Conservation (phyloP, 2,329 filamentous ascomycete genomes). For the Plenodomus tracheiphilus region DNA sequence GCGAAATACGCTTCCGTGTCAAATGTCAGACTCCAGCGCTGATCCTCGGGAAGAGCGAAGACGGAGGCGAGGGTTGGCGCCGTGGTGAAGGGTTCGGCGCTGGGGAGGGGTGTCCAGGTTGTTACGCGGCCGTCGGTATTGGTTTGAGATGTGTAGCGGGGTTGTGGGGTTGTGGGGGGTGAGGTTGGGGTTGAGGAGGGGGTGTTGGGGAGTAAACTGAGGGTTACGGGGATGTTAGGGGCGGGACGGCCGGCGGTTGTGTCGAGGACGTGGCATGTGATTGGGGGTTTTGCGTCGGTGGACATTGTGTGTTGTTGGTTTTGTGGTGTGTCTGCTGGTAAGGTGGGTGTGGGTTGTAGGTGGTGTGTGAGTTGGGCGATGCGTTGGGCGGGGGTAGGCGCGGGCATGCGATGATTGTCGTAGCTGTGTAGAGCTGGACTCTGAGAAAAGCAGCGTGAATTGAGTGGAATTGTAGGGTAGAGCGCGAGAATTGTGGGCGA, state of each 20-base stretch:
- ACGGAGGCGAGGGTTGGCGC: conserved; percentile 39
- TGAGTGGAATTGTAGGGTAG: too few relatives aligned
- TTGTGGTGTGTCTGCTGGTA: too few relatives aligned
- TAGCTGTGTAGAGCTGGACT: too few relatives aligned
- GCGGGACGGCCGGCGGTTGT: conserved; percentile 74
- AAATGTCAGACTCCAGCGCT: conserved; percentile 71
- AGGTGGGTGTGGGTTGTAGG: conserved; percentile 10
- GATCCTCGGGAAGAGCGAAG: conserved; percentile 46
- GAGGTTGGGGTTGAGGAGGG: conserved; percentile 45
- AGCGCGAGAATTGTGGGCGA: too few relatives aligned
- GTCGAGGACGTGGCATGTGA: conserved; percentile 87
- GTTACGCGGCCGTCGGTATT: conserved; percentile 77
- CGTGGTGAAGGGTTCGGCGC: neutral
- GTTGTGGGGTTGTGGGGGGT: conserved; percentile 50
- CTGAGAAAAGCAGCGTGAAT: too few relatives aligned
- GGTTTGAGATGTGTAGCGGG: conserved; percentile 59
- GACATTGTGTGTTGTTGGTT: too few relatives aligned
- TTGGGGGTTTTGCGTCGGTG: conserved; percentile 53
- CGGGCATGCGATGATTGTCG: too few relatives aligned
- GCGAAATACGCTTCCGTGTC: conserved; percentile 74
- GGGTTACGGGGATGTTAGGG: conserved; percentile 66
- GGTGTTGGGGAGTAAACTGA: conserved; percentile 50
- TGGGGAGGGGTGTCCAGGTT: conserved; percentile 61
- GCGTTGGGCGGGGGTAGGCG: conserved; percentile 21
- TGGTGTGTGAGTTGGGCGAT: conserved; percentile 26